Base-by-base conservation (phyloP, 176 grass and related monocot species). In the Oryza longistaminata region DNA sequence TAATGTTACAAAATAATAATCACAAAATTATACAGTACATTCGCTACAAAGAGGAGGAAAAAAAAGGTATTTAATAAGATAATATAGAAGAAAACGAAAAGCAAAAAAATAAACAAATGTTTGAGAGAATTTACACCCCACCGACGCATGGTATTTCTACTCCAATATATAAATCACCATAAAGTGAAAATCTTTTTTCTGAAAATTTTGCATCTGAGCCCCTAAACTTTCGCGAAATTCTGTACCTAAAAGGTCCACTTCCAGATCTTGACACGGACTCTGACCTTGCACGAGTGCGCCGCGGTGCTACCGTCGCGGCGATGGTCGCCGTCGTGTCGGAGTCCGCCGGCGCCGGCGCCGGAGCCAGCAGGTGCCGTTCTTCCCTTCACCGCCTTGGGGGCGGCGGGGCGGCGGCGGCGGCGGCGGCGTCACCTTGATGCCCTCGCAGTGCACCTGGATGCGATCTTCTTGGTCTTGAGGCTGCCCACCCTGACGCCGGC, bases 241-340 rank as follows among this genome's bases (percentile, higher is more conserved):
- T 67, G 2, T 76, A 11, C 24, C 74, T 89, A 94, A 90, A 99
- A 89, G 65, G 91, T 92, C 93, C 93, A 99, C 88, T 84, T 96
- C 93, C 96, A 95, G 96, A 99, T 94, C 93, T 99, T 99, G 71
- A 96, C 76, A 33, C 93, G 90, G 81, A 96, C 85, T 64, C 91
- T 94, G 86, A 99, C 96, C 67, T 86, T 70, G 79, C 96, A 99
- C 27, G 83, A 29, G 55, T 87, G 84, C 60, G 88, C 70, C 43
- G 82, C 44, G 39, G 85, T 70, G 60, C 78, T 76, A 79, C 71
- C 12, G 77, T 74, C 43, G 81, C 44, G 27, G 81, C 44, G 53
- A 81, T 69, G 53, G 84, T 69, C 37, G 74, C 67, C 43, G 74
- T 60, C 42, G 42, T 8, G 64, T 81, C 87, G n/a, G 73, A 79